phyloP scores from a whole-genome alignment of 1,284 basidiomycete genomes.

The Naganishia sp. region DNA sequence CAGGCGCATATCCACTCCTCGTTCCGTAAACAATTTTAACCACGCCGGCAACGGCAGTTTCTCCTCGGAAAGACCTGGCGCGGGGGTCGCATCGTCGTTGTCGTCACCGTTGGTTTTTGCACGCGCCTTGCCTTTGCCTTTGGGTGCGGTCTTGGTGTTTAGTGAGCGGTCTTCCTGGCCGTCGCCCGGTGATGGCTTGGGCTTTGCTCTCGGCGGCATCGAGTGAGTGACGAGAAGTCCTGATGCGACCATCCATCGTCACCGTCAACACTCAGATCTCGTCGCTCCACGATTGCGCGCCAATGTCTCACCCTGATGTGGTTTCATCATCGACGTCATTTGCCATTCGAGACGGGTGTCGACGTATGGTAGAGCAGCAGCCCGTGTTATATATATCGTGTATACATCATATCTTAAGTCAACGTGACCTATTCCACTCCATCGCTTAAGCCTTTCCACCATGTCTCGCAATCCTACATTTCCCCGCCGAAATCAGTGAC shows the following conservation, averaged over 20 bases:
- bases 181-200: not conserved
- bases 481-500: not conserved
- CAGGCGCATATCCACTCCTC: constrained; percentile 66
- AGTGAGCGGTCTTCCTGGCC: not conserved
- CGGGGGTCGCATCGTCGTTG: not conserved
- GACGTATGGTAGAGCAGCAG: not conserved
- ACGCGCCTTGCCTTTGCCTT: not conserved
- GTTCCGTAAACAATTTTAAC: constrained; percentile 68
- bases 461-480: constrained; percentile 11
- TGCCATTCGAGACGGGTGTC: no score
- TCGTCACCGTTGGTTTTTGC: not conserved
- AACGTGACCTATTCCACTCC: not conserved
- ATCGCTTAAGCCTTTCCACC: constrained; percentile 14
- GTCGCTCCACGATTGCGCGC: not conserved
- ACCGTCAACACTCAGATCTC: no score
- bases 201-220: constrained; percentile 18
- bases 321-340: constrained; percentile 2
- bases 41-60: constrained; percentile 67
- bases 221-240: not conserved
- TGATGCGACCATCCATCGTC: not conserved
- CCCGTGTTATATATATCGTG: no score
- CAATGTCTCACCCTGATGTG: constrained; percentile 17
- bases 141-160: not conserved
- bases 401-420: not conserved
- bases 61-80: constrained; percentile 14